Base-by-base conservation (phyloP, 2,329 filamentous ascomycete genomes). In the Dothideomycetes sp. region DNA sequence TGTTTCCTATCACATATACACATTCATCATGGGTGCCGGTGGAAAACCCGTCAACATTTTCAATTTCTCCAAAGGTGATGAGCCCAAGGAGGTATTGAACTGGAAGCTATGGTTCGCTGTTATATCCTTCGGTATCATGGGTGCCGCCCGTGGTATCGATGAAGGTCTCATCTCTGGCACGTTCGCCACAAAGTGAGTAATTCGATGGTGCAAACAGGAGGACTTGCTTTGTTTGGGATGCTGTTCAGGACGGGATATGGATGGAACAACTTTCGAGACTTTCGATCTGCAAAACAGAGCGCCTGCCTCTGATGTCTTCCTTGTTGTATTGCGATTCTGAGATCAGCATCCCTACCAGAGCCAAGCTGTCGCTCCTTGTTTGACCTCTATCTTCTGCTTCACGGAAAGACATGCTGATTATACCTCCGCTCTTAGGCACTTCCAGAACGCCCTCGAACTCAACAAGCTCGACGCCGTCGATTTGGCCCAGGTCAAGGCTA, bases 31-130 rank as follows among this genome's bases (percentile, higher is more conserved):
- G 44, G 44, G 40, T 33, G 44, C 40, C 27, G 49, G 49, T 28
- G 47, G 47, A 18, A 48, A 48, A 37, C 47, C 49, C 17, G 41
- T 51, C 38, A 52, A 50, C 43, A 51, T 54, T 41, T 50, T 49
- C 54, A 58, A 40, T 42, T 59, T 60, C 41, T 63, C 74, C 53
- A 59, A 81, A 47, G 67, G 78, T 29, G 73, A 73, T 44, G 80
- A 83, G 44, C 82, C 82, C 5, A 71, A 72, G 43, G 74, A 81
- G 53, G 71, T 78, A 45, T 76, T 85, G 58, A 87, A 86, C 63
- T 84, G 80, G 80, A 70, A 76, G 31, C 67, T 87, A 48, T 85
- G 80, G 78, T 83, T 83, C 55, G 78, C 81, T 18, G 80, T 86
- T 41, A 53, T 83, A 46, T 45, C 45, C 18, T 53, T 52, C 32